Percentiles rank a stretch among this genome's conserved stretches.
Conservation (phyloP, 2,329 filamentous ascomycete species). For the Cercospora sp. region DNA sequence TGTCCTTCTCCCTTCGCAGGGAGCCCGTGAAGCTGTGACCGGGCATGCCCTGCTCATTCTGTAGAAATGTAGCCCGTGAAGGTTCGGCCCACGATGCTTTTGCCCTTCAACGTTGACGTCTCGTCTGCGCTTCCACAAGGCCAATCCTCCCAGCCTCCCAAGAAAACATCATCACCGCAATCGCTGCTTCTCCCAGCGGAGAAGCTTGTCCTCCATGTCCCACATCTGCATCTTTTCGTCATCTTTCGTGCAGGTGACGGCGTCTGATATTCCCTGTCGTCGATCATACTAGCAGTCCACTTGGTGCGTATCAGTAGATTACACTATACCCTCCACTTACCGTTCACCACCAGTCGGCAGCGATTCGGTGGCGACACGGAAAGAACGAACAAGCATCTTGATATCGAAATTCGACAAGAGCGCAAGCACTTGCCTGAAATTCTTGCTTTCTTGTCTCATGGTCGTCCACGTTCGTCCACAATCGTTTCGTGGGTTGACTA, state of each 20-base stretch:
- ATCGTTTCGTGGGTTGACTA: background rate
- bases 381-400: background rate
- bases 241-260: slow-evolving; percentile 9
- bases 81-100: background rate
- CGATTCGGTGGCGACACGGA: background rate
- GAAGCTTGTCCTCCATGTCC: background rate
- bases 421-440: background rate
- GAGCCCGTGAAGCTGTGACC: background rate
- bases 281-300: slow-evolving; percentile 14
- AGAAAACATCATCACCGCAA: background rate
- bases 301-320: slow-evolving; percentile 7
- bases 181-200: background rate
- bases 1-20: background rate
- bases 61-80: background rate
- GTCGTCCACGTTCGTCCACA: slow-evolving; percentile 1
- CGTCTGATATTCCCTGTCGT: slow-evolving; percentile 2
- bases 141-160: background rate
- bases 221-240: slow-evolving; percentile 6
- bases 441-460: background rate
- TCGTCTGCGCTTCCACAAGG: background rate
- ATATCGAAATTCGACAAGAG: background rate
- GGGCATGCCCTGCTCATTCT: background rate
- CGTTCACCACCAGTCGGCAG: background rate
- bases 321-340: slow-evolving; percentile 5
- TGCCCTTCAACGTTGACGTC: background rate